phyloP scores from a whole-genome alignment of 75 land plant species.

The Pinus tabuliformis region DNA sequence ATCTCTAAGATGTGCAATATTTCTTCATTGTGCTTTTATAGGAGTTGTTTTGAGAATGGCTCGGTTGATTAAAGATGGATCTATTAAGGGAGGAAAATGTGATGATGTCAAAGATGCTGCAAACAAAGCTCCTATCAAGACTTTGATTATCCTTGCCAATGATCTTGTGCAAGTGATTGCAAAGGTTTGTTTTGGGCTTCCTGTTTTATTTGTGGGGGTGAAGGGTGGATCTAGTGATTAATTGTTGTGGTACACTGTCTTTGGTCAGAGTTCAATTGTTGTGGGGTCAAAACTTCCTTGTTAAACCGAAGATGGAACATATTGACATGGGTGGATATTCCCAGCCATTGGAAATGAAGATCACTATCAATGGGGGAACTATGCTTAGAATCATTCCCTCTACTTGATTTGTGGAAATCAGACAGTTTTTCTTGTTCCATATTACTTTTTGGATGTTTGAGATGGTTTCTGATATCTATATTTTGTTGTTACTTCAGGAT shows the following conservation, averaged over 20 bases:
- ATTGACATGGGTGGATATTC: background rate
- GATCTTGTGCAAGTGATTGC: constrained; percentile 94
- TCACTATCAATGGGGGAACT: background rate
- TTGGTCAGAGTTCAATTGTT: background rate
- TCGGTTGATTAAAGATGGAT: constrained; percentile 61
- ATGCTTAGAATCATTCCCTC: background rate
- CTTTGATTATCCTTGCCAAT: constrained; percentile 67
- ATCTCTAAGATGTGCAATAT: background rate
- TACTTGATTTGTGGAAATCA: too few relatives aligned
- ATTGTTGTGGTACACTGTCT: background rate
- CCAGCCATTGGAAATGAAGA: background rate
- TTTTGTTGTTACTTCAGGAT: constrained; percentile 46
- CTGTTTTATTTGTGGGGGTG: background rate
- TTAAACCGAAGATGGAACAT: too few relatives aligned
- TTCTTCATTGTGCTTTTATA: constrained; percentile 17
- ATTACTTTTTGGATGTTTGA: background rate
- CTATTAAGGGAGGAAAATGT: constrained; percentile 39
- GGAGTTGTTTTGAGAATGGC: constrained; percentile 87
- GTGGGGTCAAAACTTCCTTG: background rate
- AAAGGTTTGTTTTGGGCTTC: constrained; percentile 46
- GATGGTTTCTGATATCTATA: background rate
- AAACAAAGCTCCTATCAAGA: constrained; percentile 54
- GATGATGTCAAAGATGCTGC: constrained; percentile 46
- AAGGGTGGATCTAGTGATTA: background rate
- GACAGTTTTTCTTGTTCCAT: background rate